Evolutionary conservation across 164 flowering plant species (phyloP).

Genomic region (Annona squamosa): DNA sequence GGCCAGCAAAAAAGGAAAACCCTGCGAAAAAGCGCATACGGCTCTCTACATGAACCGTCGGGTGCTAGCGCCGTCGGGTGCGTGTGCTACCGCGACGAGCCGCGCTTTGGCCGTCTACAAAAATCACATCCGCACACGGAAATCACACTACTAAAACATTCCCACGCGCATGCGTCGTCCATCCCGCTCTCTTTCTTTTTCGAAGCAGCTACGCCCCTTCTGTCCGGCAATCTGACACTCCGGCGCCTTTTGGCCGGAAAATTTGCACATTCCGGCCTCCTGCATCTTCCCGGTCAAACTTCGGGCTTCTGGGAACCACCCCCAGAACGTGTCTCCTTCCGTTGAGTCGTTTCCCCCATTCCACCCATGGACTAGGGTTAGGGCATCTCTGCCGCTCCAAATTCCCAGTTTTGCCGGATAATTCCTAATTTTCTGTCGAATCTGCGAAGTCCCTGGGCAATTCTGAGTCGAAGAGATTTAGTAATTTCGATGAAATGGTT

Average conservation of each 20-base stretch:
- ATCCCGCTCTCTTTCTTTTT: not conserved
- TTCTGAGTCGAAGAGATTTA: not conserved
- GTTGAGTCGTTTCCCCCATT: not conserved
- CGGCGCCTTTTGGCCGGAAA: constrained; percentile 1
- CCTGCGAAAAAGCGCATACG: not conserved
- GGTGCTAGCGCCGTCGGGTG: not conserved
- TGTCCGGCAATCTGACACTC: not conserved
- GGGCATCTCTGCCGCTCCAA: not conserved
- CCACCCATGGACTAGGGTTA: not conserved
- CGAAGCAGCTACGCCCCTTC: not conserved
- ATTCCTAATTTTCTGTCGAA: not conserved
- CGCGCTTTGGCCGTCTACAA: not conserved
- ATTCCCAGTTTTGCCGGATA: not conserved
- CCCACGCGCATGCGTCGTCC: not conserved
- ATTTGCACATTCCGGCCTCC: not conserved
- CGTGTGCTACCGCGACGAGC: not conserved
- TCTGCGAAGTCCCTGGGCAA: not conserved
- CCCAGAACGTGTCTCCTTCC: not conserved
- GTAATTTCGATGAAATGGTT: constrained; percentile 22
- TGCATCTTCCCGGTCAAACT: not conserved
- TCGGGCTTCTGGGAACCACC: not conserved
- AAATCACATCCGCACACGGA: not conserved
- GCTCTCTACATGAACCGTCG: not conserved
- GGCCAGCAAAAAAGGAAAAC: too few species aligned
- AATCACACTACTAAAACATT: not conserved